Base-by-base conservation (phyloP, 352 stramenopile species). In the Globisporangium irregulare region DNA sequence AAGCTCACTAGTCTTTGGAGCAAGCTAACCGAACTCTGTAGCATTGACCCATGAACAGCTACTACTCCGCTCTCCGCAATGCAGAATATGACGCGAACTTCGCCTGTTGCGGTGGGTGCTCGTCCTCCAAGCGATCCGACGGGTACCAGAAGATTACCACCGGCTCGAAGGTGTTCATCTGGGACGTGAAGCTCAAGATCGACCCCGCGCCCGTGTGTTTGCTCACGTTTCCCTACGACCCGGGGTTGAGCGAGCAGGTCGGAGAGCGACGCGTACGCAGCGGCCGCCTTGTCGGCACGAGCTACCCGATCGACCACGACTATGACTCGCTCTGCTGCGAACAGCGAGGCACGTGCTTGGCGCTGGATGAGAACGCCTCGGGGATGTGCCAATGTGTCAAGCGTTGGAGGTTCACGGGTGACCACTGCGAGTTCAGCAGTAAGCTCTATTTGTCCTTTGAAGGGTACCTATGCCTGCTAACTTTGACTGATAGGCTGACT, bases 281-380 rank as follows among this genome's bases (percentile, higher is more conserved):
- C 55, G 84, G 84, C 6, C 74, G 72, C 1, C 69, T 84, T n/a
- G 74, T 90, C 24, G 84, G 81, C 27, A 80, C 82, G 4, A 89
- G 55, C 25, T 93, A 91, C 41, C 82, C 84, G 18, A 87, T 89
- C 62, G 82, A 91, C 70, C 84, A 93, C 59, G 84, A 91, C 67
- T 86, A 80, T 56, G 84, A 91, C 66, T 72, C 68, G 57, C 66
- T 86, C 29, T 93, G 84, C 69, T 93, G 84, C 59, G 77, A 91
- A 46, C 84, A 93, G 54, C 72, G 81, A 2, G 84, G 84, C 0
- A 58, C 67, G 9, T 93, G 84, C 29, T 71, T 68, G 2, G 58
- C 74, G 5, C 64, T 75, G 0, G 79, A 86, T 27, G 82, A 91
- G 75, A 81, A 93, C 62, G 84, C 82, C 1, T 81, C 76, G 0